Conservation (phyloP, 768 basidiomycete species). For the Lyophyllum decastes region DNA sequence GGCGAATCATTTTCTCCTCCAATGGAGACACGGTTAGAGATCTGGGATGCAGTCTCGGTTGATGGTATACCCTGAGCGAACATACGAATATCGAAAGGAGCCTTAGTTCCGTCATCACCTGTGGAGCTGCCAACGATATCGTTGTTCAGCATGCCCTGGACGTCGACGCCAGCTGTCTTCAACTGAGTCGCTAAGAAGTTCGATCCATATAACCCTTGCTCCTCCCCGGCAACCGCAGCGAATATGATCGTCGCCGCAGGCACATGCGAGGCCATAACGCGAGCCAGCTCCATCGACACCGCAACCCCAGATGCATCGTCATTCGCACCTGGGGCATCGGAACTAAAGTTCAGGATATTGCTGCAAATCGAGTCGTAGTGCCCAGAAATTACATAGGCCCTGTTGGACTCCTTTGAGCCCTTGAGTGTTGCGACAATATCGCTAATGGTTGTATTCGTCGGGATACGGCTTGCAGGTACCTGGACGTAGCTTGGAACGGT, state of each 20-base stretch:
- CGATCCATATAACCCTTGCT: constrained; percentile 53
- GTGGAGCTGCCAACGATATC: constrained; percentile 57
- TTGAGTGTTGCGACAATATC: constrained; percentile 52
- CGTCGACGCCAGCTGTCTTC: constrained; percentile 42
- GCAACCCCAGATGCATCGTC: constrained; percentile 59
- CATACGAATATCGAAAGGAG: constrained; percentile 52
- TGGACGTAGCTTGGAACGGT: constrained; percentile 48
- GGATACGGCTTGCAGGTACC: constrained; percentile 33
- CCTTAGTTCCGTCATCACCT: constrained; percentile 45
- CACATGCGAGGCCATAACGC: constrained; percentile 50
- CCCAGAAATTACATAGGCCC: constrained; percentile 54
- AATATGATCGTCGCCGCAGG: constrained; percentile 55
- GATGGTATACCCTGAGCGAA: constrained; percentile 53
- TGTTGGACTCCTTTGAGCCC: constrained; percentile 48
- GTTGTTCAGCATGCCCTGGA: constrained; percentile 62
- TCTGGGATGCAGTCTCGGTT: constrained; percentile 38
- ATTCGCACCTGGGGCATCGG: constrained; percentile 54
- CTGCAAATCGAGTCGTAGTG: constrained; percentile 50
- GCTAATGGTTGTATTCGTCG: constrained; percentile 45
- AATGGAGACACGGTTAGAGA: constrained; percentile 34
- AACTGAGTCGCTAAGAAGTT: constrained; percentile 46
- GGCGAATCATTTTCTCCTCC: constrained; percentile 60
- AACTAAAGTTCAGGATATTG: constrained; percentile 42
- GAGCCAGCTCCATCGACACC: constrained; percentile 51
- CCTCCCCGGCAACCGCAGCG: constrained; percentile 51